A percentile compares a stretch with the other conserved stretches of the same genome.
phyloP scores from a whole-genome alignment of 495 filamentous ascomycete species.

The Clohesyomyces aquaticus region DNA sequence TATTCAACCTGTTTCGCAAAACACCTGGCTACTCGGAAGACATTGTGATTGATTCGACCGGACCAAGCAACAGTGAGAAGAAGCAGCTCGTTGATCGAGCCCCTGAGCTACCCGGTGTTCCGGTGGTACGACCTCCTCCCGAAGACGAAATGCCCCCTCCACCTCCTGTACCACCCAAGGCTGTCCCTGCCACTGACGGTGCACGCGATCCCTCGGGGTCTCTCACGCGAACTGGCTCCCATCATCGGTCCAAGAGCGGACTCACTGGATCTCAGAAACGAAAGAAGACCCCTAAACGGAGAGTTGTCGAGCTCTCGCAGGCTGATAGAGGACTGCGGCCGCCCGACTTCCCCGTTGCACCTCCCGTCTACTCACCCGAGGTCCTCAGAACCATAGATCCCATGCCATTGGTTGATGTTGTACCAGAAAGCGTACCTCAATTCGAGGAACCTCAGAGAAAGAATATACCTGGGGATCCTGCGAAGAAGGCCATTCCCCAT shows the following conservation, averaged over 20 bases:
- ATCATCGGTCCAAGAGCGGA: constrained; percentile 41
- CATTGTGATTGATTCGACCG: constrained; percentile 81
- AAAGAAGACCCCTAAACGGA: constrained; percentile 62
- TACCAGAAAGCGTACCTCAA: neutral
- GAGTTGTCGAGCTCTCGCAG: constrained; percentile 81
- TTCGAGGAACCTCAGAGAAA: constrained; percentile 27
- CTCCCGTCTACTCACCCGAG: constrained; percentile 34
- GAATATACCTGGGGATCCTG: constrained; percentile 19
- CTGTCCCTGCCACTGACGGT: constrained; percentile 48
- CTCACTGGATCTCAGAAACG: constrained; percentile 38
- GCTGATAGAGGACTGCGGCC: constrained; percentile 49
- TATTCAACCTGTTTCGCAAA: constrained; percentile 96
- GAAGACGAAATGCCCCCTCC: constrained; percentile 49
- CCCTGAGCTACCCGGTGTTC: constrained; percentile 70
- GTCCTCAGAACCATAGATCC: neutral
- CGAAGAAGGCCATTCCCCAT: constrained; percentile 14
- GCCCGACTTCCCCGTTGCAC: constrained; percentile 35
- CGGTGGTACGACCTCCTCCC: constrained; percentile 69
- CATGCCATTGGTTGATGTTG: neutral
- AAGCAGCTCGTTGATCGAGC: constrained; percentile 83
- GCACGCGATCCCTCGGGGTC: constrained; percentile 22
- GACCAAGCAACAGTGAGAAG: constrained; percentile 79
- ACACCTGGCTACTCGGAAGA: constrained; percentile 90
- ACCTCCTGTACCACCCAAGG: constrained; percentile 16
- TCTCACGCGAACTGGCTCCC: constrained; percentile 25